Evolutionary conservation across 2,329 filamentous ascomycete species (phyloP), one percentile per base, ranked within the genome.

Genomic region (Fusarium hostae): DNA sequence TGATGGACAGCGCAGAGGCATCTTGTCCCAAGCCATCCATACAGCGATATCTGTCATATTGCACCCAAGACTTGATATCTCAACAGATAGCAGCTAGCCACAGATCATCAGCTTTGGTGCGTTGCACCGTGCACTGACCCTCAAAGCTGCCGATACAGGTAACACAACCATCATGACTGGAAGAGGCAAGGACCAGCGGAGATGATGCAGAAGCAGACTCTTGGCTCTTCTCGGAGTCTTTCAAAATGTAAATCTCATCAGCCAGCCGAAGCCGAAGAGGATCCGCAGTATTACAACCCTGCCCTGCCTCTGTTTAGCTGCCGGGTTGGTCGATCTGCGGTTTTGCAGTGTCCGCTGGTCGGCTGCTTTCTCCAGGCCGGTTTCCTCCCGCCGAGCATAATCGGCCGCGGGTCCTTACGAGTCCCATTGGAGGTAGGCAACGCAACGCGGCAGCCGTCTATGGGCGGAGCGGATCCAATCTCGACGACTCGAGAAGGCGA

Each of bases 321-420:
- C 68, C 68, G 72, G 63, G 69, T 66, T 64, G 59, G 66, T 67
- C 68, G 75, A 77, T 77, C 75, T 76, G 74, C 75, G 66, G 70
- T 71, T 73, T 76, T 75, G 65, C 55, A 64, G 63, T 67, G 54
- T 63, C 72, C 59, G 65, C 68, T 52, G 30, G 65, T 47, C 62
- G 55, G 66, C 60, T 63, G 47, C 48, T 66, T 59, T 68, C 60
- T 68, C 63, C 59, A 71, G 63, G 66, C 59, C 39, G 56, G 63
- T 56, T 54, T 66, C 52, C 68, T 51, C 58, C 58, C 64, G 37
- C 57, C 47, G 44, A 60, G 62, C 71, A 73, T 66, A 72, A 74
- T 70, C 74, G 71, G 64, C 64, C 58, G 63, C 61, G 55, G 55
- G 60, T 44, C 63, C 45, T 63, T 63, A 57, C 68, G 72, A 70